These are phyloP conservation scores for Phanerodontia chrysosporium DNA, from an alignment of 768 basidiomycete species.

Conservation along the genomic window DNA sequence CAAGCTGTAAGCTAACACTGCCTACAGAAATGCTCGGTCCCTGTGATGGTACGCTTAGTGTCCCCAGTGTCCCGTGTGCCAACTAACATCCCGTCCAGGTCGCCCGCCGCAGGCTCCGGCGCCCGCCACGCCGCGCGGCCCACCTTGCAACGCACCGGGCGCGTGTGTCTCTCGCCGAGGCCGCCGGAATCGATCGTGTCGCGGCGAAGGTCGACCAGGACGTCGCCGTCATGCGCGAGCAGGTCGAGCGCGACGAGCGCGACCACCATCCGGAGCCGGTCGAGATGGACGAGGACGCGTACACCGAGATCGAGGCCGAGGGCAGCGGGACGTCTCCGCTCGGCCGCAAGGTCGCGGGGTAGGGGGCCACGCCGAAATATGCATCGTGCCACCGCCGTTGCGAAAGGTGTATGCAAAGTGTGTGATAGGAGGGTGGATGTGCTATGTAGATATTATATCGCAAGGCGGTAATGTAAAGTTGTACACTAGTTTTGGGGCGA, in stretches of 20 bases:
- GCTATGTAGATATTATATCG: background rate
- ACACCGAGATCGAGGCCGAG: conserved; percentile 21
- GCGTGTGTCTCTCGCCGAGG: conserved; percentile 83
- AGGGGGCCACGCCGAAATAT: too few species aligned
- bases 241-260: conserved; percentile 65
- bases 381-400: too few species aligned
- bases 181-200: conserved; percentile 77
- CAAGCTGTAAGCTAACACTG: background rate
- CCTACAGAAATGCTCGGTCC: conserved; percentile 82
- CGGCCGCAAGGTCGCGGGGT: conserved; percentile 5
- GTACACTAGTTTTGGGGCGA: background rate
- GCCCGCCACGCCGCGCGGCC: conserved; percentile 76
- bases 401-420: background rate
- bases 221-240: conserved; percentile 75
- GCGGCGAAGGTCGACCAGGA: conserved; percentile 83
- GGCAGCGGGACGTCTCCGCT: conserved; percentile 11
- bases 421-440: background rate
- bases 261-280: conserved; percentile 14
- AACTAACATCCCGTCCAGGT: conserved; percentile 32
- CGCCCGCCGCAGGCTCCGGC: conserved; percentile 85
- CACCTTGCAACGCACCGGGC: conserved; percentile 78
- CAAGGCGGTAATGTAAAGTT: background rate
- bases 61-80: conserved; percentile 1
- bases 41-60: conserved; percentile 65
- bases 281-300: conserved; percentile 19